Evolutionary conservation across 2,329 filamentous ascomycete genomes (phyloP).

Genomic region (Ophiostoma fasciatum): DNA sequence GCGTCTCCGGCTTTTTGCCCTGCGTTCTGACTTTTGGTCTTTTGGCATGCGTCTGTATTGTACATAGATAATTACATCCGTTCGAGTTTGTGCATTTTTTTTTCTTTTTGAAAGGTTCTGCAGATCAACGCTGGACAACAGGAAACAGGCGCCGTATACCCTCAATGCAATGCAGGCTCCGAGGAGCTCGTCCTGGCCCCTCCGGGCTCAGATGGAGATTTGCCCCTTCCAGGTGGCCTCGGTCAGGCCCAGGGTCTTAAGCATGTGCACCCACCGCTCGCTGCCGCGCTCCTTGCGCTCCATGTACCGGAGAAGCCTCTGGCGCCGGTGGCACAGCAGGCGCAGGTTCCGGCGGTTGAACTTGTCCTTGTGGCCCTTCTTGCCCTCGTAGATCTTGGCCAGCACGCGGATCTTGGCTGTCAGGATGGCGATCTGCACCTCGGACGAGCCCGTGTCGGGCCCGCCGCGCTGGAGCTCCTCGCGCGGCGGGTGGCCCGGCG

Average conservation of each 20-base stretch:
- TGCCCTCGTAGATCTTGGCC: conserved; percentile 52
- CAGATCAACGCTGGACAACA: conserved; percentile 3
- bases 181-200: no score
- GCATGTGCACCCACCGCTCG: conserved; percentile 73
- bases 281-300: conserved; percentile 81
- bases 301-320: conserved; percentile 79
- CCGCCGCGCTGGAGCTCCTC: conserved; percentile 48
- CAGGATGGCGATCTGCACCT: conserved; percentile 94
- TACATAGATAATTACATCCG: conserved; percentile 30
- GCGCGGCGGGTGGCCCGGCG: conserved; percentile 25
- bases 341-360: conserved; percentile 85
- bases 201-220: conserved; percentile 43
- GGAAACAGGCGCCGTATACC: conserved; percentile 1
- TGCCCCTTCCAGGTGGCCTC: conserved; percentile 84
- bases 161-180: background rate
- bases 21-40: background rate
- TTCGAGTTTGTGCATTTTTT: conserved; percentile 26
- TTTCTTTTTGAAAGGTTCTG: conserved; percentile 9
- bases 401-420: conserved; percentile 85
- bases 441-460: conserved; percentile 83
- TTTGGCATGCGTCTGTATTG: conserved; percentile 21
- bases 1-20: background rate
- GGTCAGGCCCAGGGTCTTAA: conserved; percentile 70
- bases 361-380: conserved; percentile 68
- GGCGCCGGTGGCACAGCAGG: conserved; percentile 71